Percentiles rank a stretch among this genome's conserved stretches.
These are phyloP conservation scores for Populus hybrid DNA, from an alignment of 441 rosid genomes.

Conservation along the genomic window DNA sequence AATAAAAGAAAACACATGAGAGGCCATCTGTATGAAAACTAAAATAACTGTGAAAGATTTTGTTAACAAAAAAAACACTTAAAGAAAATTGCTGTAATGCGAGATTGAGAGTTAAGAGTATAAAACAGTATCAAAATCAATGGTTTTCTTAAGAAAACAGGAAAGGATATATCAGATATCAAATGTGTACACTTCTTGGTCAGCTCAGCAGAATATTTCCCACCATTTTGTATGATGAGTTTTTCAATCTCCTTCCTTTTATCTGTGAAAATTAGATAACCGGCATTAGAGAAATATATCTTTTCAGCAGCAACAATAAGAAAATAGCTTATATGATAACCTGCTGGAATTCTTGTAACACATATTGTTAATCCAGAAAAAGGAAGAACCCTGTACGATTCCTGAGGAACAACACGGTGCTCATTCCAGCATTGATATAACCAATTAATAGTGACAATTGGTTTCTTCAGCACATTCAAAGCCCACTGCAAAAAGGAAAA, in stretches of 20 bases:
- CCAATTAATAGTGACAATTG: slow-evolving; percentile 82
- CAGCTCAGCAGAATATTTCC: slow-evolving; percentile 84
- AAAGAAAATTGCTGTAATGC: neutral
- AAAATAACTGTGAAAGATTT: neutral
- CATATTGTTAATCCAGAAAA: slow-evolving; percentile 82
- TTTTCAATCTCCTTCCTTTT: slow-evolving; percentile 81
- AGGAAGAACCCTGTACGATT: slow-evolving; percentile 80
- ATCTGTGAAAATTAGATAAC: slow-evolving; percentile 47
- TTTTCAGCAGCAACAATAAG: slow-evolving; percentile 16
- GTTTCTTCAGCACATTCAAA: slow-evolving; percentile 74
- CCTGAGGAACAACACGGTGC: slow-evolving; percentile 97
- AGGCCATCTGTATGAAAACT: neutral
- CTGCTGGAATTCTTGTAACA: slow-evolving; percentile 79
- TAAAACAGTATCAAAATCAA: neutral
- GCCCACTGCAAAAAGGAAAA: slow-evolving; percentile 75
- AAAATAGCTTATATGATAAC: slow-evolving; percentile 35
- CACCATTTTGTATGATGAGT: slow-evolving; percentile 66
- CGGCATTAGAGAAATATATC: slow-evolving; percentile 25
- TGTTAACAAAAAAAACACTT: no score
- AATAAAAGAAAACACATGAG: neutral
- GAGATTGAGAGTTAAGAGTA: neutral
- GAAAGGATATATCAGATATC: slow-evolving; percentile 91
- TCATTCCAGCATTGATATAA: slow-evolving; percentile 86
- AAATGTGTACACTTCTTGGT: slow-evolving; percentile 91
- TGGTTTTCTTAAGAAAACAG: neutral